Evolutionary conservation across 257 asterid species (phyloP), one percentile per base, ranked within the genome.

Genomic region (Solanum okadae): DNA sequence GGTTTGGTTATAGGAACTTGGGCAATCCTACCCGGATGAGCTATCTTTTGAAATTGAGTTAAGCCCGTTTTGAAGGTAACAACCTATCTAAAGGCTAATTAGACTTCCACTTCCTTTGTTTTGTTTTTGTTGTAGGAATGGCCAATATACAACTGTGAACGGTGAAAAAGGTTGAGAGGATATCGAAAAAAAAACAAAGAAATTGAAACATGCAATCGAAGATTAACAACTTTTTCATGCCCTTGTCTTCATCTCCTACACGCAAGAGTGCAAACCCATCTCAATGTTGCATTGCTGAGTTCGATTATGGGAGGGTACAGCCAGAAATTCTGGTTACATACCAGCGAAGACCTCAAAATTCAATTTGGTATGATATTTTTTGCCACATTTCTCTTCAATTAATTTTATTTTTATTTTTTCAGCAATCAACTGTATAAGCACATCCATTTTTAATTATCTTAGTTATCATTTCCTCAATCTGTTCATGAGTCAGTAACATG

Each of bases 401-500:
- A 33, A 9, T 72, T 33, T 8, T 72, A 31, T 3, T 8, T 18
- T 18, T 33, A 29, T 29, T 29, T 72, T 72, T 16, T 18, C 27
- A 71, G 78, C 40, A 11, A 71, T 15, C 40, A 31, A 31, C 77
- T 8, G 38, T 29, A 3, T 72, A 33, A 16, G 79, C 96, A 91
- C 92, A 93, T 14, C 92, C 94, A 70, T 93, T 93, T 70, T 68
- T 86, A 29, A 93, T 75, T 94, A 52, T 93, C 97, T 96, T 87
- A 70, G 93, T 92, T 79, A 95, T 94, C 98, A 95, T 94, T 89
- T 92, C 94, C 93, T 93, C 93, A 68, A 95, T 94, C 72, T 95
- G 94, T 77, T 94, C 88, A 93, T 93, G 83, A 95, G 59, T 94
- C 98, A 52, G 95, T 94, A 83, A 94, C 98, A 40, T 95, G 94